phyloP scores from a whole-genome alignment of 2,329 filamentous ascomycete genomes.

The Tolypocladium guangdongense region DNA sequence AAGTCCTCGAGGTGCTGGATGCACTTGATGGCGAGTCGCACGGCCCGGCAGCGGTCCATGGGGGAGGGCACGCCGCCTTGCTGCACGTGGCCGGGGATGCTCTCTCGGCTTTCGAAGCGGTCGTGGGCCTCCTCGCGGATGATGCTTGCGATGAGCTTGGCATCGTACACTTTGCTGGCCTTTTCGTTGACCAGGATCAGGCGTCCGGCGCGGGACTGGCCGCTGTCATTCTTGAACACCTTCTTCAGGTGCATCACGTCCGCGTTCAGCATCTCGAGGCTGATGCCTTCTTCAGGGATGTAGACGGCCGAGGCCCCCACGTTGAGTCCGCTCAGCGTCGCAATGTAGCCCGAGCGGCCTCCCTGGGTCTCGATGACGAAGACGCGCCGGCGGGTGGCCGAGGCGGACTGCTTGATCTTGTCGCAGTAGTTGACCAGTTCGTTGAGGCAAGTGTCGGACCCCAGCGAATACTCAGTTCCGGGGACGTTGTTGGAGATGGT shows the following conservation, averaged over 20 bases:
- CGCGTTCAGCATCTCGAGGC: constrained; percentile 79
- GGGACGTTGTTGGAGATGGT: constrained; percentile 99
- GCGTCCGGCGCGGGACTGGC: constrained; percentile 81
- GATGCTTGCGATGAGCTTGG: constrained; percentile 88
- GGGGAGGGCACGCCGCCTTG: constrained; percentile 87
- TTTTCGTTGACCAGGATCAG: constrained; percentile 96
- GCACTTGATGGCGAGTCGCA: constrained; percentile 86
- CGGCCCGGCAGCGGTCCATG: constrained; percentile 91
- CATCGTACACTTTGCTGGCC: constrained; percentile 80
- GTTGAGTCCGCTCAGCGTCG: constrained; percentile 79
- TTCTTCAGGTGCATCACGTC: constrained; percentile 86
- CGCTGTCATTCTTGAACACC: constrained; percentile 74
- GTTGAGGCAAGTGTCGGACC: constrained; percentile 93
- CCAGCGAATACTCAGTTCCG: constrained; percentile 92
- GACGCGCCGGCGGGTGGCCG: constrained; percentile 81
- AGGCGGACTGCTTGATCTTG: constrained; percentile 94
- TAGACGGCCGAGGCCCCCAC: constrained; percentile 91
- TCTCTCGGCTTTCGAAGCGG: constrained; percentile 84
- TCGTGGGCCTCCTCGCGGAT: constrained; percentile 89
- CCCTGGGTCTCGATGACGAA: constrained; percentile 98
- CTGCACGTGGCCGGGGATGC: constrained; percentile 88
- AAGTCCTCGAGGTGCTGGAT: constrained; percentile 83
- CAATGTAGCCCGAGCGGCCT: constrained; percentile 86
- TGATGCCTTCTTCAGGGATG: constrained; percentile 92
- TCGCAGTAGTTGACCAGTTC: constrained; percentile 92